Base-by-base conservation (phyloP, 495 filamentous ascomycete species). In the Hyaloscypha finlandica region DNA sequence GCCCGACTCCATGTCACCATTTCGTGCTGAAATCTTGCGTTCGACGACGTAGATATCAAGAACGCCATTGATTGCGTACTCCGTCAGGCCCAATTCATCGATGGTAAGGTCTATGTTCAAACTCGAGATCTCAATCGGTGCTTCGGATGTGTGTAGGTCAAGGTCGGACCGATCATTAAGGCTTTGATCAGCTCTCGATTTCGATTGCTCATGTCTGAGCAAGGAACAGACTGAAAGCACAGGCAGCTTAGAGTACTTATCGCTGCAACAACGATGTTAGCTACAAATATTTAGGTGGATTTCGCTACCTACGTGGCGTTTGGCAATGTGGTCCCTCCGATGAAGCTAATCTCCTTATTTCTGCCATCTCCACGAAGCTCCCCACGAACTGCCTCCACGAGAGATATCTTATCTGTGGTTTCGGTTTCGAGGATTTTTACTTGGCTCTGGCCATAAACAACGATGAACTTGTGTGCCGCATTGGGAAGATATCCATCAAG, bases 31-130 rank as follows among this genome's bases (percentile, higher is more conserved):
- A 14, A 59, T 52, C 8, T 25, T 63, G 33, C 75, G 70, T 54
- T 68, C 57, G 51, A 77, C 73, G 11, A 66, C 70, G 58, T 67
- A 77, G 57, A 77, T 69, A 45, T 74, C 71, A 20, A 77, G 25
- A 1, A 74, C 71, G 1, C 71, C 73, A 57, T 76, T 71, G 29
- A 74, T 65, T 6, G 66, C 63, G 53, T 59, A 69, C 5, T 42
- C 70, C 22, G 16, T 52, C 8, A 71, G 59, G 8, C 61, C 61
- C 30, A 70, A 58, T 32, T 72, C 62, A 6, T 68, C 59, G 12
- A 75, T 14, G 1, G 71, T 73, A 8, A 66, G 58, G 22, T 68
- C 33, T 16, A 77, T 37, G 51, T 64, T 64, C 19, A 56, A 35
- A 61, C 59, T 48, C 54, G 35, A 20, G 39, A 66, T 62, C 51